Conservation (phyloP, 176 grass and related monocot genomes). For the Hsuehochloa calcarea region DNA sequence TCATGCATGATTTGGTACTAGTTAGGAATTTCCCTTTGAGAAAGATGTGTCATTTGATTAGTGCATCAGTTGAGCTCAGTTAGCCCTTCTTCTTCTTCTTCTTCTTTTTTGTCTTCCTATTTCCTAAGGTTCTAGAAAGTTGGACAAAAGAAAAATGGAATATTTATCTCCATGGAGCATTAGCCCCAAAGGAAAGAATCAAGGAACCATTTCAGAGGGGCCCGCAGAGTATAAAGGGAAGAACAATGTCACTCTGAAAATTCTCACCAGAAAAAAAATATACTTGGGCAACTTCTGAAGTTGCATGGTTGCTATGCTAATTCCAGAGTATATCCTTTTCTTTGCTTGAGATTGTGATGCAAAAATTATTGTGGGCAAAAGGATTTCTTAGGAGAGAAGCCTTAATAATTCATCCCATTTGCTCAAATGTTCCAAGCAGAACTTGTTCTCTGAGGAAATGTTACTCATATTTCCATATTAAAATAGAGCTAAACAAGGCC, state of each 20-base stretch:
- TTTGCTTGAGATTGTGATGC: not conserved
- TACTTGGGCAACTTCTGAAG: not conserved
- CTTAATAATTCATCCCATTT: not conserved
- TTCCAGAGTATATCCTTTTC: not conserved
- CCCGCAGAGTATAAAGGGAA: conserved; percentile 24
- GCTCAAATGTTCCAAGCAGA: not conserved
- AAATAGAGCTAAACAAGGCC: not conserved
- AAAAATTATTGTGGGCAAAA: not conserved
- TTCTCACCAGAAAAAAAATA: not conserved
- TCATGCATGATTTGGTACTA: conserved; percentile 19
- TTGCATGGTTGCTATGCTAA: not conserved
- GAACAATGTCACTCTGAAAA: conserved; percentile 30
- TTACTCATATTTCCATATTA: not conserved
- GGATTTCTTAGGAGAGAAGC: not conserved
- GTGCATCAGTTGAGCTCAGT: conserved; percentile 22
- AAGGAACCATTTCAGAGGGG: conserved; percentile 33
- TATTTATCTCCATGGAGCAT: conserved; percentile 48
- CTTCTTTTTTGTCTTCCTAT: not conserved
- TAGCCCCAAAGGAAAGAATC: conserved; percentile 61
- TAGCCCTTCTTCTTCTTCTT: not conserved
- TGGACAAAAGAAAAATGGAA: conserved; percentile 8
- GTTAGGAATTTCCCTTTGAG: not conserved
- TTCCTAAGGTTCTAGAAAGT: conserved; percentile 21
- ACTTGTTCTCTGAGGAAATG: not conserved
- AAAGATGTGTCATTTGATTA: conserved; percentile 20